Conservation (phyloP, 208 protist genomes). For the Acanthamoeba divionensis region DNA sequence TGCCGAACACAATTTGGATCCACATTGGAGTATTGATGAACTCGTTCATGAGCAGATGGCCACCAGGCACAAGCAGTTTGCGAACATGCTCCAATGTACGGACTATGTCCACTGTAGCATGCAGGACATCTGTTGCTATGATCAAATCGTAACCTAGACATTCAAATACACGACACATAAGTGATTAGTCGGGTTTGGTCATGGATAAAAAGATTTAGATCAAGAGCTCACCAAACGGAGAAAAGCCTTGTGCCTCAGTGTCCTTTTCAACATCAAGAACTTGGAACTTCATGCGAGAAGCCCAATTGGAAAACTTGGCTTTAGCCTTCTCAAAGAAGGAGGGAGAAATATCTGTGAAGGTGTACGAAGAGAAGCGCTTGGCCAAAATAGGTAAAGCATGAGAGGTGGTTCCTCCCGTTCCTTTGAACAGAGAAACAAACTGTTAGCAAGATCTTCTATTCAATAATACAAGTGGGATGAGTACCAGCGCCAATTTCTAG, state of each 20-base stretch:
- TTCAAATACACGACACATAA: too few relatives aligned
- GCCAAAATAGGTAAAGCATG: neutral
- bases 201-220: too few relatives aligned
- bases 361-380: constrained; percentile 8
- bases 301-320: constrained; percentile 4
- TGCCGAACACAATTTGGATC: constrained; percentile 56
- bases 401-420: constrained; percentile 57
- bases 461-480: too few relatives aligned
- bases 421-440: too few relatives aligned
- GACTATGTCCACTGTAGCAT: constrained; percentile 51
- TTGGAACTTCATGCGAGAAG: constrained; percentile 21
- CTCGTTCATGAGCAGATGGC: constrained; percentile 47
- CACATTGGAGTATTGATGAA: neutral
- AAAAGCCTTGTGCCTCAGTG: constrained; percentile 44
- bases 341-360: constrained; percentile 55
- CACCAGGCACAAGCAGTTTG: constrained; percentile 18
- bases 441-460: too few relatives aligned
- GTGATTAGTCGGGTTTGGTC: too few relatives aligned
- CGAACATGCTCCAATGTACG: constrained; percentile 25
- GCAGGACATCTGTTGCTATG: constrained; percentile 52
- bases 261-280: constrained; percentile 52
- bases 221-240: too few relatives aligned
- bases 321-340: constrained; percentile 48
- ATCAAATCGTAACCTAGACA: constrained; percentile 39
- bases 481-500: constrained; percentile 59